phyloP scores from a whole-genome alignment of 2,329 filamentous ascomycete genomes.

The Didymosphaeria variabile region DNA sequence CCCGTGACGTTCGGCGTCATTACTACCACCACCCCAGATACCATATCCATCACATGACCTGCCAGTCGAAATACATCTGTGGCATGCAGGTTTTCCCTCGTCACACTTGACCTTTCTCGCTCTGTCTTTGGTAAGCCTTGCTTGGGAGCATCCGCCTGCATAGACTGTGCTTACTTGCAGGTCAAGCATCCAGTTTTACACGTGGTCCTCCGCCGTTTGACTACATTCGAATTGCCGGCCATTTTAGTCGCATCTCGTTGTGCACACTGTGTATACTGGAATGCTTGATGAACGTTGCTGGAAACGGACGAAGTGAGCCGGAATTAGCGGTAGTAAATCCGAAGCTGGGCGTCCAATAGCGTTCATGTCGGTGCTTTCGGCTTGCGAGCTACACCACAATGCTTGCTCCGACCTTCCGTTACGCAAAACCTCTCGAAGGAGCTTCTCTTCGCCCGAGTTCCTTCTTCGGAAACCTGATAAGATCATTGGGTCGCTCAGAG shows the following conservation, averaged over 20 bases:
- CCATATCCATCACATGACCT: slow-evolving; percentile 56
- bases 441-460: neutral
- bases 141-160: neutral
- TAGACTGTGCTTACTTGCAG: slow-evolving; percentile 33
- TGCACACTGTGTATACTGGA: no score
- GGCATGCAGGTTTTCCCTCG: slow-evolving; percentile 49
- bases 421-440: no score
- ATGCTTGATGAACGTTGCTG: no score
- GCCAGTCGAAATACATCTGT: slow-evolving; percentile 47
- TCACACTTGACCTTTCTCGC: slow-evolving; percentile 45
- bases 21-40: slow-evolving; percentile 51
- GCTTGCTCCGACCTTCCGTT: no score
- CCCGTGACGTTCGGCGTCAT: slow-evolving; percentile 20
- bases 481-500: slow-evolving; percentile 1
- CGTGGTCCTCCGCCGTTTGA: slow-evolving; percentile 4
- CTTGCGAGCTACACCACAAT: no score
- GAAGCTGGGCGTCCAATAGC: neutral
- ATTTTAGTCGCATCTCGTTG: neutral
- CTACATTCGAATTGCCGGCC: neutral
- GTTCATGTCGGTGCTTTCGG: neutral
- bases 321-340: neutral
- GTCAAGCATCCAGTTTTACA: slow-evolving; percentile 30
- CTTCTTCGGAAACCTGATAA: neutral
- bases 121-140: slow-evolving; percentile 20
- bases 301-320: neutral